phyloP scores from a whole-genome alignment of 805 yeast species.

The Candida adriatica region DNA sequence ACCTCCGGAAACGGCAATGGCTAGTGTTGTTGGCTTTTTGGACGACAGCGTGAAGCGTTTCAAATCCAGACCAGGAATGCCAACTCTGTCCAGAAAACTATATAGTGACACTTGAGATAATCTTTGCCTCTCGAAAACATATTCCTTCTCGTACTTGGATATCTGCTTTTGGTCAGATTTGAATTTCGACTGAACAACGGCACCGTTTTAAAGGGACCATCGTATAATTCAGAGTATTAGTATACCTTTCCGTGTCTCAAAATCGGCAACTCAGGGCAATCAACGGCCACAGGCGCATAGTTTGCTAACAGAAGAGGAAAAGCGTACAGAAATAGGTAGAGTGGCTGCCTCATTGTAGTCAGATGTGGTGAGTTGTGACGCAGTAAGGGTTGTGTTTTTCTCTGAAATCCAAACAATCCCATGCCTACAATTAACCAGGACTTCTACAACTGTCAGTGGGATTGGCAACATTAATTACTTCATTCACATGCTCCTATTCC shows the following conservation, averaged over 20 bases:
- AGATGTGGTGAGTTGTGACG: no score
- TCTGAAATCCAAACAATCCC: no score
- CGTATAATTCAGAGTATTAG: constrained; percentile 1
- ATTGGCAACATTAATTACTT: no score
- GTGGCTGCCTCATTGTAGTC: no score
- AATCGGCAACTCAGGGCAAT: constrained; percentile 23
- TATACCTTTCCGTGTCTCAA: constrained; percentile 14
- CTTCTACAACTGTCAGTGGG: no score
- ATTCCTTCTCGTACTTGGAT: constrained; percentile 18
- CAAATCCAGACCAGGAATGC: constrained; percentile 29
- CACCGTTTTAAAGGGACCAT: neutral
- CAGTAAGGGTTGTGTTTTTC: no score
- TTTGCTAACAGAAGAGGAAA: constrained; percentile 1
- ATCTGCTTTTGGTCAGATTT: constrained; percentile 8
- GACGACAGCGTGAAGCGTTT: constrained; percentile 18
- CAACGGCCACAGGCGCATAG: constrained; percentile 23
- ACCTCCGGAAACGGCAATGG: constrained; percentile 72
- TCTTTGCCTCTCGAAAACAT: constrained; percentile 26
- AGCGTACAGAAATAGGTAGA: no score
- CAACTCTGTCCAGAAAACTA: constrained; percentile 25
- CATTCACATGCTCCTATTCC: no score
- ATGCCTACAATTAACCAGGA: no score
- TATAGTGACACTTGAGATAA: constrained; percentile 26
- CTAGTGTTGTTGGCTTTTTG: constrained; percentile 36
- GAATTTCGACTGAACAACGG: no score